Base-by-base conservation (phyloP, 1,139 yeast species). In the Scheffersomyces parashehatae region DNA sequence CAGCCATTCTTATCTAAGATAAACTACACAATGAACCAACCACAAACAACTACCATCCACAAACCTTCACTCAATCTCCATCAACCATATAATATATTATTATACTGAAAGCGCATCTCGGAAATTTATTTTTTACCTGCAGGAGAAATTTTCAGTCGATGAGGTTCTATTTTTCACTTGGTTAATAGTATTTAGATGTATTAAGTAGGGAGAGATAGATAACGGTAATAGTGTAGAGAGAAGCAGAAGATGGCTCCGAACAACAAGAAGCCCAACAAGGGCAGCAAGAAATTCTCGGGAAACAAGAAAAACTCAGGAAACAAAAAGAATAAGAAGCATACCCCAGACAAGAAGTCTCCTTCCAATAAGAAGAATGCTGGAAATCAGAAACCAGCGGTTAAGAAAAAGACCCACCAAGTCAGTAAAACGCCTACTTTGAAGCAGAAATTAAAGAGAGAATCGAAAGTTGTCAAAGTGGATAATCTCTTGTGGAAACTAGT, bases 401-500 rank as follows among this genome's bases (percentile, higher is more conserved):
- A 51, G 37, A 49, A 44, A 34, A 35, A 38, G 41, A 37, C 36
- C 30, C 29, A 28, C 35, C 50, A 32, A 43, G 38, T 37, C 11
- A 45, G 57, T 40, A 60, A 55, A 40, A 44, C 61, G 12, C 69
- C 68, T 8, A 55, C 67, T 5, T 58, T 70, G 49, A 64, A 63
- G 50, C 67, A 68, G 49, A 68, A 66, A 43, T 46, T 60, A 38
- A 59, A 64, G 28, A 63, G 55, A 34, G 70, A 64, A 38, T 65
- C 73, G 14, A 76, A 73, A 48, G 58, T 74, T 12, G 80, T 84
- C 13, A 67, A 69, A 38, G 77, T 79, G 1, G 77, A 77, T 51
- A 73, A 73, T 28, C 67, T 86, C 50, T 67, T 70, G 15, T 93
- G 99, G 99, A 86, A 85, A 54, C 65, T 83, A 4, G 96, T 89